Evolutionary conservation across 257 asterid species (phyloP), one percentile per base, ranked within the genome.

Genomic region (Scutellaria galericulata): DNA sequence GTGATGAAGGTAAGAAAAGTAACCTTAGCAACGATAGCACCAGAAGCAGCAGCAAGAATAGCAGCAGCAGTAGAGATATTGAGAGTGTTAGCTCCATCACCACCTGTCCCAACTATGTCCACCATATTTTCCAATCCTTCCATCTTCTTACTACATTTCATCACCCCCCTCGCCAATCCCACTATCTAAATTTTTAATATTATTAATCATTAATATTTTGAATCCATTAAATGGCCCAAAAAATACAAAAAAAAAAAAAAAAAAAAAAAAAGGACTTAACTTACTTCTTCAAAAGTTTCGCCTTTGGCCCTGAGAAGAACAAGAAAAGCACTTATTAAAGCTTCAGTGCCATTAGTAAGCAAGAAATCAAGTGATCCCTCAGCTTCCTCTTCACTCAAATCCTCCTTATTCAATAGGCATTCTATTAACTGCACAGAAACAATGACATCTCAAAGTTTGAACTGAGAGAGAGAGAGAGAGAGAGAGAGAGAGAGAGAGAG

Each of bases 31-130:
- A 92, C 88, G 81, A 81, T 92, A 40, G 81, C 96, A 79, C 96
- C 98, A 82, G 90, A 92, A 63, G 98, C 90, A 1, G 98, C 96
- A 55, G 98, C 96, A 64, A 92, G 94, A 75, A 92, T 90, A 14
- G 98, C 85, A 27, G 96, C 91, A 42, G 96, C 98, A 0, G 98
- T 92, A 0, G 96, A 92, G 53, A 92, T 88, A 67, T 92, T 92
- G 72, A 90, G 92, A 0, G 96, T 92, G 86, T 88, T 90, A 22
- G 92, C 92, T 6, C 94, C 96, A 84, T 92, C 96, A 46, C 98
- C 96, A 46, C 96, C 96, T 3, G 96, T 90, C 65, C 96, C 98
- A 31, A 92, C 96, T 80, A 92, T 90, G 71, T 92, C 96, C 71
- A 92, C 98, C 0, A 79, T 87, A 37, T 78, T 85, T 37, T 75